Conservation (phyloP, 2,329 filamentous ascomycete species). For the Phaeosphaeriaceae sp. region DNA sequence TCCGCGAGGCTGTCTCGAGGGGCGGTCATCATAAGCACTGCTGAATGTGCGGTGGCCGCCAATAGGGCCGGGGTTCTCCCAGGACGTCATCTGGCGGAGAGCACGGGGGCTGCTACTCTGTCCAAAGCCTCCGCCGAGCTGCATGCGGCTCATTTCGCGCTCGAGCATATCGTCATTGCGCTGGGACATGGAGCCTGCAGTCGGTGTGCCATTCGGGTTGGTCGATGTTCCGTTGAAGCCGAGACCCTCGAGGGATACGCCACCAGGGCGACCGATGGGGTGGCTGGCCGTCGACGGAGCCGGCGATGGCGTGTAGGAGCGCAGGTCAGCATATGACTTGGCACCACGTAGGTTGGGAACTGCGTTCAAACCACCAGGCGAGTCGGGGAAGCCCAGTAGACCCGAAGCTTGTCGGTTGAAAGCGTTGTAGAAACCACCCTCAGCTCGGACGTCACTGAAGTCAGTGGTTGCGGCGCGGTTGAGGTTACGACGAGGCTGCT, state of each 20-base stretch:
- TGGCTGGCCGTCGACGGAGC: constrained; percentile 90
- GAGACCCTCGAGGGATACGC: constrained; percentile 53
- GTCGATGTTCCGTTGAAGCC: constrained; percentile 65
- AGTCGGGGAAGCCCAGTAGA: constrained; percentile 83
- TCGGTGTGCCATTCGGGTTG: constrained; percentile 71
- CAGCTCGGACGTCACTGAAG: constrained; percentile 82
- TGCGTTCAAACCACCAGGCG: constrained; percentile 70
- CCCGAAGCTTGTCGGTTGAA: constrained; percentile 80
- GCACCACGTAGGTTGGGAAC: constrained; percentile 85
- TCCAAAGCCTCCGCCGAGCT: constrained; percentile 59
- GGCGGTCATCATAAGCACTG: constrained; percentile 64
- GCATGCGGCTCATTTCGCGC: constrained; percentile 68
- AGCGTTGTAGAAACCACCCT: constrained; percentile 75
- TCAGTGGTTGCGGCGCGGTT: constrained; percentile 97
- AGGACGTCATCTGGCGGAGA: constrained; percentile 67
- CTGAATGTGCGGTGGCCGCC: constrained; percentile 70
- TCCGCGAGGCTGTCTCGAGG: constrained; percentile 68
- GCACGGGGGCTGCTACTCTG: constrained; percentile 63
- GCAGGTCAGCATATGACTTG: constrained; percentile 95
- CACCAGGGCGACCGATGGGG: constrained; percentile 69
- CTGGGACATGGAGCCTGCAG: constrained; percentile 57
- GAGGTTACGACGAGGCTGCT: constrained; percentile 81
- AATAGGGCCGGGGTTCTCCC: constrained; percentile 67
- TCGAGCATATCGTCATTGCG: constrained; percentile 67
- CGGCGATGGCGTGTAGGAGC: constrained; percentile 93